Evolutionary conservation across 441 rosid genomes (phyloP), one percentile per base, ranked within the genome.

Genomic region (Iberis amara): DNA sequence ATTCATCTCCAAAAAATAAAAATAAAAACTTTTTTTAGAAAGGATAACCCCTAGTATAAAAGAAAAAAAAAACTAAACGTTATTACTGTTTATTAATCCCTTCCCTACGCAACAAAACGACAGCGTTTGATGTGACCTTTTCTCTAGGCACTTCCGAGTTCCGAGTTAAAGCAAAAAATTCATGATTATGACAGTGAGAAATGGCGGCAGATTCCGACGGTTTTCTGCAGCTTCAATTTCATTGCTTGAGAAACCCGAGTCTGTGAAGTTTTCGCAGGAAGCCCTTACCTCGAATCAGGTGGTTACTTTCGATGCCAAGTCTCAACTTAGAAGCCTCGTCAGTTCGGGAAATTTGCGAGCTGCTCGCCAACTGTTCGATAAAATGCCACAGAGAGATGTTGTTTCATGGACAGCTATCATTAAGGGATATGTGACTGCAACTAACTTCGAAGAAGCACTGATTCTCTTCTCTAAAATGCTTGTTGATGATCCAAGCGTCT

Each of bases 341-440:
- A 70, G 72, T 56, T 36, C 74, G 10, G 79, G 77, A 7, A 56
- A 57, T 39, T 39, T 85, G 24, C 43, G 13, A 3, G 64, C 43
- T 47, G 96, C 95, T 11, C 96, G 91, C 55, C 59, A 73, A 10
- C 10, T 79, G 85, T 88, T 91, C 68, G 91, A 88, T 30, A 49
- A 63, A 76, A 80, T 83, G 96, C 79, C 66, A 4, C 65, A 65
- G 0, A 77, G 79, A 71, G 94, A 91, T 42, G 79, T 72, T 53
- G 48, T 74, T 53, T 79, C 95, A 0, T 91, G 96, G 96, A 88
- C 96, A 43, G 62, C 72, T 0, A 57, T 88, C 39, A 76, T 83
- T 52, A 69, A 87, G n/a, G 89, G 89, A 9, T 88, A 79, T 47
- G 79, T 81, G 51, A 68, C 49, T 27, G 76, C 73, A 30, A 49